Evolutionary conservation across 371 early-diverging fungal species (phyloP).

Genomic region (Apophysomyces variabilis): DNA sequence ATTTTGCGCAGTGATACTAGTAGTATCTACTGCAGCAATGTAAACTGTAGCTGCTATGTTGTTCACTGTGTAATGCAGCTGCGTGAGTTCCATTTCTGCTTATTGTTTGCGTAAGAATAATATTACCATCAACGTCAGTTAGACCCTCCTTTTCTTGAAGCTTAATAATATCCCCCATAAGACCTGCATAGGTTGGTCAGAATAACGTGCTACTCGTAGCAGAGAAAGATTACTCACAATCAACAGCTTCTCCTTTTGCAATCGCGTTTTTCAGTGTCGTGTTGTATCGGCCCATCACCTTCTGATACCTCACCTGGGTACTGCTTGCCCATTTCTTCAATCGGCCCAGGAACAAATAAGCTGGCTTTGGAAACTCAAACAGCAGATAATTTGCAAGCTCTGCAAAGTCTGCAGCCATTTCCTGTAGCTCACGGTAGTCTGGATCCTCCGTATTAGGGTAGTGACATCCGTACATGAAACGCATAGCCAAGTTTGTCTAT

Average conservation of each 20-base stretch:
- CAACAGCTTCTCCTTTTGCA: neutral
- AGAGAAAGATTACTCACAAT: neutral
- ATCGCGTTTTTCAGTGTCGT: neutral
- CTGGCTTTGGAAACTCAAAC: slow-evolving; percentile 7
- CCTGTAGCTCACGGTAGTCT: neutral
- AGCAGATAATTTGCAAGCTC: neutral
- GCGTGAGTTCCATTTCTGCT: neutral
- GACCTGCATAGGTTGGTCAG: neutral
- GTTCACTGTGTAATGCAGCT: neutral
- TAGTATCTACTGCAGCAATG: slow-evolving; percentile 8
- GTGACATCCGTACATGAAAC: neutral
- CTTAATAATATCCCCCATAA: slow-evolving; percentile 1
- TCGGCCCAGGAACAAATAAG: neutral
- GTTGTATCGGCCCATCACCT: slow-evolving; percentile 1
- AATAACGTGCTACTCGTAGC: neutral
- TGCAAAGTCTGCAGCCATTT: neutral
- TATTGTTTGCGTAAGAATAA: neutral
- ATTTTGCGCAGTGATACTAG: neutral
- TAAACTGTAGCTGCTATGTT: slow-evolving; percentile 6
- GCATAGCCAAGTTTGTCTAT: slow-evolving; percentile 10
- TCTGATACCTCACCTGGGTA: neutral
- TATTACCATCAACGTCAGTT: slow-evolving; percentile 13
- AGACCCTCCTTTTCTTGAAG: slow-evolving; percentile 13
- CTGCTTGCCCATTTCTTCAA: neutral
- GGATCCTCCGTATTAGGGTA: neutral